Conservation (phyloP, 306 rosid species). For the Prunus campanulata region DNA sequence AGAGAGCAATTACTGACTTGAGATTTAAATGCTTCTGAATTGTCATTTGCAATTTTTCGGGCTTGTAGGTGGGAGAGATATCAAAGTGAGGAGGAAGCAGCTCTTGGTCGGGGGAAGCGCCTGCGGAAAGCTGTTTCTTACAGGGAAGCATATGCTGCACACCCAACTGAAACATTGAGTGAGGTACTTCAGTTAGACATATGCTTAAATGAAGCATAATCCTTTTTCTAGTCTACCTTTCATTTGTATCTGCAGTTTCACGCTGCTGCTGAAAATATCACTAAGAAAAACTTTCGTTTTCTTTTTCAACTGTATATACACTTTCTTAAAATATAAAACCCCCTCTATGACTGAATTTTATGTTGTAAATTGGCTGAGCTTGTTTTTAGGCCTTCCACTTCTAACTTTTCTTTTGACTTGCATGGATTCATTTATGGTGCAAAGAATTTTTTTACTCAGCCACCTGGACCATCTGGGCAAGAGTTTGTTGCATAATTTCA, state of each 20-base stretch:
- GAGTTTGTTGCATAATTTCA: neutral
- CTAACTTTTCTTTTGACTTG: neutral
- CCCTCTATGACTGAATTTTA: neutral
- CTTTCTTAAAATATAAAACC: neutral
- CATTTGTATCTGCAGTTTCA: slow-evolving; percentile 15
- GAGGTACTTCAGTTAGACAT: slow-evolving; percentile 60
- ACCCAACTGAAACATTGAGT: slow-evolving; percentile 67
- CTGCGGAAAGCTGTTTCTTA: slow-evolving; percentile 94
- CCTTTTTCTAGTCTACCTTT: slow-evolving; percentile 7
- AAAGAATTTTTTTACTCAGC: neutral
- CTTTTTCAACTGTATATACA: neutral
- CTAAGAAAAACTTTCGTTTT: neutral
- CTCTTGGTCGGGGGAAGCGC: slow-evolving; percentile 98
- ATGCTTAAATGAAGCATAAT: slow-evolving; percentile 24
- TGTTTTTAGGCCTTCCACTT: neutral
- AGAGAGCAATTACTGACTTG: neutral
- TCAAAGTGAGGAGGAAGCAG: slow-evolving; percentile 97
- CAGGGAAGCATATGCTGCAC: slow-evolving; percentile 88
- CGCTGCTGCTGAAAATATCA: neutral
- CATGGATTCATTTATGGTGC: neutral
- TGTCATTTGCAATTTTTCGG: slow-evolving; percentile 17
- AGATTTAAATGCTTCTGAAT: neutral
- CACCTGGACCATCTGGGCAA: slow-evolving; percentile 1
- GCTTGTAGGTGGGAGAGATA: slow-evolving; percentile 88
- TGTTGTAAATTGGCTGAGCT: neutral